These are phyloP conservation scores for Narthecium ossifragum DNA, from an alignment of 106 monocot species.

Conservation along the genomic window DNA sequence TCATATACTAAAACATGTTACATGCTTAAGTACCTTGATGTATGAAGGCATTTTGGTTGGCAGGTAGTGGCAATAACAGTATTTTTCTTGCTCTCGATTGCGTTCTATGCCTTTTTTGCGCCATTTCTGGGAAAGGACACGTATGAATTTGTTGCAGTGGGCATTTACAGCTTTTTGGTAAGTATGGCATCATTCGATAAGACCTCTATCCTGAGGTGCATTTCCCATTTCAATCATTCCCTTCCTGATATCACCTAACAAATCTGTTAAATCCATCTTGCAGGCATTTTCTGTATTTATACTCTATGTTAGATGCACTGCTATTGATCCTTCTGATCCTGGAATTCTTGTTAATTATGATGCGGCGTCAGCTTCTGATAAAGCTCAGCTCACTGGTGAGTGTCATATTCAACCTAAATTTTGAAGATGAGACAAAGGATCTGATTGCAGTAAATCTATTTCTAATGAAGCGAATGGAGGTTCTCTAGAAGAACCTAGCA, in stretches of 20 bases:
- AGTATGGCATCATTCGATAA: conserved; percentile 16
- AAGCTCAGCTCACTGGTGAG: conserved; percentile 11
- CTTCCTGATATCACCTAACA: no score
- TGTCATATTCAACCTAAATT: background rate
- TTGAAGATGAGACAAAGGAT: background rate
- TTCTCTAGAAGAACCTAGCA: conserved; percentile 21
- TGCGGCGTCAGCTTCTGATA: conserved; percentile 23
- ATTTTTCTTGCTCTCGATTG: conserved; percentile 63
- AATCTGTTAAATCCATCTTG: conserved; percentile 5
- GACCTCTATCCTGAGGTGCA: no score
- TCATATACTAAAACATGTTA: background rate
- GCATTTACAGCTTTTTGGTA: conserved; percentile 56
- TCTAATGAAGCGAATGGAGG: conserved; percentile 16
- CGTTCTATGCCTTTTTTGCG: conserved; percentile 72
- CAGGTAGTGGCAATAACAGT: conserved; percentile 69
- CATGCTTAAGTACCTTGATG: background rate
- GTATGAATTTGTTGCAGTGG: conserved; percentile 44
- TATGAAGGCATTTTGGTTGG: conserved; percentile 6
- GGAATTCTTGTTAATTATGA: conserved; percentile 29
- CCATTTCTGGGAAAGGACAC: conserved; percentile 62
- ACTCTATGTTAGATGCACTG: conserved; percentile 76
- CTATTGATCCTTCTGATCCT: conserved; percentile 75
- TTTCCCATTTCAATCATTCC: no score
- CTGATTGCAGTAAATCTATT: background rate
- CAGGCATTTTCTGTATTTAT: conserved; percentile 63